Evolutionary conservation across 2,329 filamentous ascomycete species (phyloP).

Genomic region (Talaromyces atroroseus): DNA sequence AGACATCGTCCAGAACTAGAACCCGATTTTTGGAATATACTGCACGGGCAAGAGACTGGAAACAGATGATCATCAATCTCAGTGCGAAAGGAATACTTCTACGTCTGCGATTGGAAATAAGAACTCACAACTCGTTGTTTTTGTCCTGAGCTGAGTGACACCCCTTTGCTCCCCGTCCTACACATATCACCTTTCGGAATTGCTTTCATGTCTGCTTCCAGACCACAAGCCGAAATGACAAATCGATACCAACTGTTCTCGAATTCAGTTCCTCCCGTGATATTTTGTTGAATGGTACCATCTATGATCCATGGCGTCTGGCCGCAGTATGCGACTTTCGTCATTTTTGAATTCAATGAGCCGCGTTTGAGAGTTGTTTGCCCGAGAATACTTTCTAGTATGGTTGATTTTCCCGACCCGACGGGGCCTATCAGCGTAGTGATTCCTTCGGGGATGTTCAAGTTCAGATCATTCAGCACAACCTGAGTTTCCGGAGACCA

Average conservation of each 20-base stretch:
- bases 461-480: neutral
- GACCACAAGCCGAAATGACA: constrained; percentile 22
- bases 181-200: constrained; percentile 40
- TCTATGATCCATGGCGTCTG: constrained; percentile 28
- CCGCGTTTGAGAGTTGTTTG: constrained; percentile 27
- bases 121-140: constrained; percentile 31
- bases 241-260: constrained; percentile 25
- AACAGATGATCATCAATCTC: neutral
- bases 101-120: neutral
- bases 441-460: constrained; percentile 17
- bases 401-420: constrained; percentile 49
- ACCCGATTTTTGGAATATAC: constrained; percentile 38
- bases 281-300: constrained; percentile 25
- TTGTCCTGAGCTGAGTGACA: constrained; percentile 49
- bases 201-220: constrained; percentile 35
- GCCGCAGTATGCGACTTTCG: constrained; percentile 32
- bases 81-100: neutral
- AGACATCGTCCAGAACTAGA: constrained; percentile 10
- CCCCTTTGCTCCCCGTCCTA: constrained; percentile 46
- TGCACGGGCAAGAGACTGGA: constrained; percentile 36
- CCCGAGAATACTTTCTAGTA: constrained; percentile 43
- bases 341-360: neutral
- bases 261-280: constrained; percentile 21
- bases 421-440: constrained; percentile 49
- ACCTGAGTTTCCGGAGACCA: constrained; percentile 1